Evolutionary conservation across 1,284 basidiomycete genomes (phyloP), one percentile per base, ranked within the genome.

Genomic region (Athelia psychrophila): DNA sequence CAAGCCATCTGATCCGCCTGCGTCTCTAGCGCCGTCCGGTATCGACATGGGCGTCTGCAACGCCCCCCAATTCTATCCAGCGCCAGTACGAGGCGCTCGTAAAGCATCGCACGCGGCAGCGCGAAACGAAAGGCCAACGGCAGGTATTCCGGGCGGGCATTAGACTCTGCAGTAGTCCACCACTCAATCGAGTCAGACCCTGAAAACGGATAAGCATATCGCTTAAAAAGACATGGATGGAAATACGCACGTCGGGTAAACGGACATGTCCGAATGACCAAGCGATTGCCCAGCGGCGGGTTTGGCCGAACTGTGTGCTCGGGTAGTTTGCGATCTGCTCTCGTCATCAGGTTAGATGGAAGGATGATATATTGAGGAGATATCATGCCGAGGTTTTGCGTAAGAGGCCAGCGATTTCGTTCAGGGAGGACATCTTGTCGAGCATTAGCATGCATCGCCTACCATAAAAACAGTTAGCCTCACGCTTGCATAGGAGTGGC

Each of bases 391-490:
- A 66, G 12, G 76, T 62, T 18, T 70, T 60, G 42, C 78, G 78
- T 15, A 98, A 68, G 2, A 77, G 60, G 0, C 70, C 70, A 0
- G 94, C 79, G 1, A 98, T 66, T 1, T 78, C 68, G 0, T 66
- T 65, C 2, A 97, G 73, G 16, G 91, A 93, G 0, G 88, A 81
- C 62, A 91, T 76, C 61, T 92, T 95, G 1, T 95, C 95, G 0
- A 98, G 75, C 79, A 98, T 87, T 12, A 91, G 93, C 0, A 95
- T 95, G 64, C 85, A 98, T 94, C 93, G 97, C 48, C 91, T 93
- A 48, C 3, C 6, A 13, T 30, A n/a, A n/a, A n/a, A n/a, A n/a
- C n/a, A n/a, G n/a, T n/a, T n/a, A n/a, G n/a, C n/a, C n/a, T n/a
- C n/a, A n/a, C n/a, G n/a, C n/a, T n/a, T n/a, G n/a, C n/a, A n/a